Conservation (phyloP, 306 rosid genomes). For the Vigna nakashimae region DNA sequence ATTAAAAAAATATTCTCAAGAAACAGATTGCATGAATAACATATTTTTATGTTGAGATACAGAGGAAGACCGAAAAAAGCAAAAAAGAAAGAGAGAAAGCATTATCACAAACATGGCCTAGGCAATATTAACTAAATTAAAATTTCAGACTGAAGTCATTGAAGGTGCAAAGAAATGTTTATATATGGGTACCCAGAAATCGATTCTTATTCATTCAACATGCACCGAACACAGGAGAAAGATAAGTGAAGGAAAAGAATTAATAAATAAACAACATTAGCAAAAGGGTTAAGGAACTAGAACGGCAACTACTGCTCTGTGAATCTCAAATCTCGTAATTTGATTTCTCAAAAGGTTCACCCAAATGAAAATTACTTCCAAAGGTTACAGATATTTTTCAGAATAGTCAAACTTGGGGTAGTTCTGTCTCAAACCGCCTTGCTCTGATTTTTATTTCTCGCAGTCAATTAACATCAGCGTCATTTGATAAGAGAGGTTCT, state of each 20-base stretch:
- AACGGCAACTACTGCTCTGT: neutral
- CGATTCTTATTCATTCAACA: neutral
- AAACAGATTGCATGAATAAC: too few species aligned
- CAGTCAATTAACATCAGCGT: neutral
- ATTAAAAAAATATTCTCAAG: too few species aligned
- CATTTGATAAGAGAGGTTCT: neutral
- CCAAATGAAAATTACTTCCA: neutral
- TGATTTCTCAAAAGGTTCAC: neutral
- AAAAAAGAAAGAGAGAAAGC: neutral
- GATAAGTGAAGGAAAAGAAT: neutral
- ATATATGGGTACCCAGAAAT: neutral
- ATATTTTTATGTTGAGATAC: neutral
- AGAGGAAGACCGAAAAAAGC: neutral
- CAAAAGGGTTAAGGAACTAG: neutral
- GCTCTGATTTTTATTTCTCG: neutral
- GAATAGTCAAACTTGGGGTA: neutral
- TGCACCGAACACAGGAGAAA: neutral
- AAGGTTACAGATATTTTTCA: neutral
- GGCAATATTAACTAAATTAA: neutral
- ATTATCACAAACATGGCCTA: constrained; percentile 1
- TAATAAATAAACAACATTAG: neutral
- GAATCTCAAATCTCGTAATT: neutral
- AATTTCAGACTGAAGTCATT: neutral
- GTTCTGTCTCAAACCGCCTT: neutral
- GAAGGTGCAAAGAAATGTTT: neutral